phyloP scores from a whole-genome alignment of 768 basidiomycete genomes.

The Tulasnella sp. region DNA sequence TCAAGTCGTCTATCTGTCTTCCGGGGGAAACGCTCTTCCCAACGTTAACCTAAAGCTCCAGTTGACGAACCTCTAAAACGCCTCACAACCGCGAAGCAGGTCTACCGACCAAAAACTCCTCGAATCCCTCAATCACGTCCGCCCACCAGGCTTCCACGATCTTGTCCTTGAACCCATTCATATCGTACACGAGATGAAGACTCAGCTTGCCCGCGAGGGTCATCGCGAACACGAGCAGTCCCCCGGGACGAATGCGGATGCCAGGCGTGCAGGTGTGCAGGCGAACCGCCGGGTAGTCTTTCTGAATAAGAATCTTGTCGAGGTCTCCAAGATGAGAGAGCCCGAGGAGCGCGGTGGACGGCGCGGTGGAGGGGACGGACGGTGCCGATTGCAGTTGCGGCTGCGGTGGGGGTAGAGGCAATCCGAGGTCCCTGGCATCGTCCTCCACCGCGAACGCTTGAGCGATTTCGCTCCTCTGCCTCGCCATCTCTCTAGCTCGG shows the following conservation, averaged over 20 bases:
- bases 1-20: too few species aligned
- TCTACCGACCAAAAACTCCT: conserved; percentile 40
- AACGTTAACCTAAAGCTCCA: too few species aligned
- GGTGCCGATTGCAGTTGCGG: background rate
- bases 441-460: conserved; percentile 65
- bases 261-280: conserved; percentile 72
- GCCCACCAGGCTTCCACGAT: conserved; percentile 57
- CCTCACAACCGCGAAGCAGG: background rate
- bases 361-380: conserved; percentile 16
- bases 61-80: too few species aligned
- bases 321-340: conserved; percentile 73
- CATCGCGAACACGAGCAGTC: conserved; percentile 73
- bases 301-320: conserved; percentile 68
- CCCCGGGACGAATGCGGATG: conserved; percentile 62
- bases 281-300: conserved; percentile 40
- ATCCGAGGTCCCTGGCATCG: conserved; percentile 28
- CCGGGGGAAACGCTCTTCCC: too few species aligned
- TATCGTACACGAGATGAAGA: conserved; percentile 70
- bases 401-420: background rate
- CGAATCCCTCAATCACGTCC: conserved; percentile 42
- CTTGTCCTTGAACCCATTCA: conserved; percentile 56
- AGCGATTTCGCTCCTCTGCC: conserved; percentile 46
- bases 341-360: conserved; percentile 58
- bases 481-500: conserved; percentile 53
- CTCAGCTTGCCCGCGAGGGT: conserved; percentile 64